These are phyloP conservation scores for Auricularia heimuer DNA, from an alignment of 768 basidiomycete genomes.

Conservation along the genomic window DNA sequence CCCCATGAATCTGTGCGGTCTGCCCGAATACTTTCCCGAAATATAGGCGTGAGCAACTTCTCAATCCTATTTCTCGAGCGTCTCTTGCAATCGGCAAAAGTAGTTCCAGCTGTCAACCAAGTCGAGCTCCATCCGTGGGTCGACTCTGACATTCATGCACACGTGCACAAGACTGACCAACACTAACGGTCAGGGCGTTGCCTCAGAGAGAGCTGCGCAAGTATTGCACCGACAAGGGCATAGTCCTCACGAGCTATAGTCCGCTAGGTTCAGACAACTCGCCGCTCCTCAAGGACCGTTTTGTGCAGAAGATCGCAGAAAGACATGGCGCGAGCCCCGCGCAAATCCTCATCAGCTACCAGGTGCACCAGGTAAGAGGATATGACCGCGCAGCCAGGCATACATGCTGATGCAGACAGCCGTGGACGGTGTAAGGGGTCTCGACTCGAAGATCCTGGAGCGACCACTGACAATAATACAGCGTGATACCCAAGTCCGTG, in stretches of 20 bases:
- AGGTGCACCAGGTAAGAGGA: conserved; percentile 17
- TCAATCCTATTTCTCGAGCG: conserved; percentile 11
- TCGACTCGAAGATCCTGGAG: not conserved
- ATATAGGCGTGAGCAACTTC: conserved; percentile 19
- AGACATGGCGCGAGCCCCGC: conserved; percentile 38
- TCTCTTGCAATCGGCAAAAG: conserved; percentile 30
- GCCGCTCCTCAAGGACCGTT: conserved; percentile 35
- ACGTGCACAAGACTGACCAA: conserved; percentile 19
- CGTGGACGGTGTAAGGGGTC: not conserved
- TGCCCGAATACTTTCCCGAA: too few species aligned
- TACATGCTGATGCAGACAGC: not conserved
- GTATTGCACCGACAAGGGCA: conserved; percentile 41
- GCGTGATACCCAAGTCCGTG: conserved; percentile 69
- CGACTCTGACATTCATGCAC: not conserved
- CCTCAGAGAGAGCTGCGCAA: conserved; percentile 36
- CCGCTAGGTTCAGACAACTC: conserved; percentile 38
- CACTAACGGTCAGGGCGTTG: conserved; percentile 29
- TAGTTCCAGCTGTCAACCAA: conserved; percentile 39
- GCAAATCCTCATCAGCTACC: conserved; percentile 45
- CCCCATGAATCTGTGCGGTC: too few species aligned
- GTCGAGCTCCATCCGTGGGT: conserved; percentile 29
- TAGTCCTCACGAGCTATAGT: conserved; percentile 39
- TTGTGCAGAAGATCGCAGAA: conserved; percentile 33
- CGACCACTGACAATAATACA: not conserved
- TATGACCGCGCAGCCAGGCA: not conserved